Evolutionary conservation across 768 basidiomycete species (phyloP), one percentile per base, ranked within the genome.

Genomic region (Trametes coccinea): DNA sequence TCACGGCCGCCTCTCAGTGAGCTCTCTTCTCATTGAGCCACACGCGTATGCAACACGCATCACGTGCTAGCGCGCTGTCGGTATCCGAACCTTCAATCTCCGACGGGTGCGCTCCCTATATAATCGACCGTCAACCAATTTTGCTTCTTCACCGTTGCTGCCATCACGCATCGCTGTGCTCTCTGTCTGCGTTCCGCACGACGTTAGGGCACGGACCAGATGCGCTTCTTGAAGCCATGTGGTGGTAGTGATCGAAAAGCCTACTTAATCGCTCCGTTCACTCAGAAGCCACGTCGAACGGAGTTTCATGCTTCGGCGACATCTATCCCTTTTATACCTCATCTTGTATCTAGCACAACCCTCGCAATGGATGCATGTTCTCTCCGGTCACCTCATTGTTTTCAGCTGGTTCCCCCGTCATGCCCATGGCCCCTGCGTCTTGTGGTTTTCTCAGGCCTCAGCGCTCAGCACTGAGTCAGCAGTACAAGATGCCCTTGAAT

Each of bases 241-340:
- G 72, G 73, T 79, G 85, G 84, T 79, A 73, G 65, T 82, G 81
- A 88, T 56, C 52, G 62, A 75, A 77, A 47, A 74, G 86, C 89
- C 89, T 80, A 79, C 73, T 84, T 91, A 91, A 92, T 92, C 90
- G 84, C 90, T 91, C 88, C 79, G 73, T 86, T 86, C 85, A 82
- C 88, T 78, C 72, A 76, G 58, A 71, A 61, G 65, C 76, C 72
- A 91, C 87, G 88, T 82, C 68, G 85, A 84, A 77, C 82, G 82
- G 88, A 89, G 90, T 92, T 92, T 92, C 90, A 91, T 92, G 86
- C 78, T 78, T 83, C 74, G 89, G 89, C 88, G 60, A 90, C 80
- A 89, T 62, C 34, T 37, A 37, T 54, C 43, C 43, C 48, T 4
- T 49, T 29, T 49, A 30, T 31, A 14, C 11, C 48, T 30, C 1